Conservation (phyloP, 78 protist genomes). For the Guillardia theta region DNA sequence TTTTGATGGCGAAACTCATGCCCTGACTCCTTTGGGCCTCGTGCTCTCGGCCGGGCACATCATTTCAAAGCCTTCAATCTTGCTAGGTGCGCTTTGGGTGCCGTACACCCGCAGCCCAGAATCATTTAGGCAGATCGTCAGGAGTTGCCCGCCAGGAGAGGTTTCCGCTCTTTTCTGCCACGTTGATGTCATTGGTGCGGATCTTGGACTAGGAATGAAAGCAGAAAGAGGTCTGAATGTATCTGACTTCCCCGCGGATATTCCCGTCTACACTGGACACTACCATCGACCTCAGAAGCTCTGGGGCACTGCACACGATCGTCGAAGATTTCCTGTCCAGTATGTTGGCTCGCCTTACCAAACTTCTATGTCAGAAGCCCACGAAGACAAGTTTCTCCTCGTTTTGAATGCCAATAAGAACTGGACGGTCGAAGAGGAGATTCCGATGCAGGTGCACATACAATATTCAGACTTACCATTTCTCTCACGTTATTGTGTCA, state of each 20-base stretch:
- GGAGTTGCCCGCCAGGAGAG: background rate
- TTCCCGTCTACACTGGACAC: conserved; percentile 10
- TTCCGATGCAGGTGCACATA: background rate
- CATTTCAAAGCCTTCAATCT: background rate
- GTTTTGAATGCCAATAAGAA: background rate
- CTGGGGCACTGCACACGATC: background rate
- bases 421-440: conserved; percentile 12
- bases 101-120: background rate
- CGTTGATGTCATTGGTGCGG: background rate
- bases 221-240: background rate
- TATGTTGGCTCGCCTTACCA: conserved; percentile 21
- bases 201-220: background rate
- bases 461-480: too few species aligned
- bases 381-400: background rate
- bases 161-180: background rate
- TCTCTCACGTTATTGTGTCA: too few species aligned
- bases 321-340: background rate
- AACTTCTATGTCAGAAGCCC: background rate
- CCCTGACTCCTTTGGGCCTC: background rate
- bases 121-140: background rate
- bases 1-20: background rate
- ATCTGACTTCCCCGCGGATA: background rate
- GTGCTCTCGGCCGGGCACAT: background rate
- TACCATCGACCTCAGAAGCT: background rate
- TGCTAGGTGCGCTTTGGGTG: background rate